Evolutionary conservation across 2,329 filamentous ascomycete genomes (phyloP).

Genomic region (Thelonectria discophora): DNA sequence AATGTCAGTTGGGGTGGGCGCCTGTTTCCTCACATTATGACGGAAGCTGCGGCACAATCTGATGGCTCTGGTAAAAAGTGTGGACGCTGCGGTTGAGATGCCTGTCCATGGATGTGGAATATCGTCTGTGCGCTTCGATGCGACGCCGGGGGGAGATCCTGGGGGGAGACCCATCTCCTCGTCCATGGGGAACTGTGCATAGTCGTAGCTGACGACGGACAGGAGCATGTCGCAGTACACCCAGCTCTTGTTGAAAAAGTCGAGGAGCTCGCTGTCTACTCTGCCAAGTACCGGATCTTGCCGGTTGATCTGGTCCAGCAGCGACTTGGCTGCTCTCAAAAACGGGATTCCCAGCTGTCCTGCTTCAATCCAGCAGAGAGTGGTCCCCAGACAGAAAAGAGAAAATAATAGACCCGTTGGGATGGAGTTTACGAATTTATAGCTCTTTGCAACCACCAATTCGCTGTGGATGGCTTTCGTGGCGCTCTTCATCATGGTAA

Average conservation of each 20-base stretch:
- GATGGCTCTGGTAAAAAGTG: constrained; percentile 48
- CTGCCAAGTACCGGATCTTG: constrained; percentile 27
- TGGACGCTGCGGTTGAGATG: constrained; percentile 46
- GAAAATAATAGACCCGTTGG: constrained; percentile 50
- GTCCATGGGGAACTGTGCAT: constrained; percentile 22
- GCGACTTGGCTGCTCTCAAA: constrained; percentile 41
- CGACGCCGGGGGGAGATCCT: background rate
- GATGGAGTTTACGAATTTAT: constrained; percentile 35
- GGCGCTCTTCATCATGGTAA: constrained; percentile 47
- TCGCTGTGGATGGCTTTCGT: constrained; percentile 47
- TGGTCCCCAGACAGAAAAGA: constrained; percentile 52
- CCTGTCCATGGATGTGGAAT: constrained; percentile 51
- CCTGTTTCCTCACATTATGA: constrained; percentile 32
- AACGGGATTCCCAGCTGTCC: constrained; percentile 45
- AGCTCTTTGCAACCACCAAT: constrained; percentile 36
- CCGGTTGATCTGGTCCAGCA: constrained; percentile 40
- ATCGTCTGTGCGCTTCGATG: constrained; percentile 28
- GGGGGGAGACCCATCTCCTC: constrained; percentile 25
- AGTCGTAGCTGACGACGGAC: constrained; percentile 49
- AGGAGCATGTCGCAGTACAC: constrained; percentile 53
- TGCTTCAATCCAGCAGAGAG: constrained; percentile 51
- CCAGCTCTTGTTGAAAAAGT: constrained; percentile 52
- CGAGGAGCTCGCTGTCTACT: constrained; percentile 43
- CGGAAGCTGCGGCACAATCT: constrained; percentile 49
- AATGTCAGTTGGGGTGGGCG: constrained; percentile 41